phyloP scores from a whole-genome alignment of 345 rosid genomes.

The Heritiera fomes region DNA sequence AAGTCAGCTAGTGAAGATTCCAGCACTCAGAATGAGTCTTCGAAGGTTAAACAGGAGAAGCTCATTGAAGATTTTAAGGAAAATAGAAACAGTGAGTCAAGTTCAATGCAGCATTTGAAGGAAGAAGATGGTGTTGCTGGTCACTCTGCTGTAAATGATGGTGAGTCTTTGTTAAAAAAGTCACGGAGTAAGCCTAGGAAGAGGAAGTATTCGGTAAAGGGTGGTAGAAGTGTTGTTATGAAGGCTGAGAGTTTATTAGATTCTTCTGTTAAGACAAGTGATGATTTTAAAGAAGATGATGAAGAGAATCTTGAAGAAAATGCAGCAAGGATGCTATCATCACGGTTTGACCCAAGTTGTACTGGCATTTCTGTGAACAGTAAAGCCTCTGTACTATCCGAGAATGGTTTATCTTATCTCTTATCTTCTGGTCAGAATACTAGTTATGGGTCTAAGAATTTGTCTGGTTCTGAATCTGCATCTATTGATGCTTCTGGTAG shows the following conservation, averaged over 20 bases:
- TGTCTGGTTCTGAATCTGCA: conserved; percentile 49
- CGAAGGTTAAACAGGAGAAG: conserved; percentile 41
- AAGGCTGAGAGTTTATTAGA: conserved; percentile 41
- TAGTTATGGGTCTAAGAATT: conserved; percentile 34
- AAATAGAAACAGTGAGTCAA: conserved; percentile 27
- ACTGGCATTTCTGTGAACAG: conserved; percentile 65
- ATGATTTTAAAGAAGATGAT: conserved; percentile 66
- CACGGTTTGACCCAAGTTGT: conserved; percentile 85
- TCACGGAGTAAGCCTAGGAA: conserved; percentile 52
- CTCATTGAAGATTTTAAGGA: conserved; percentile 40
- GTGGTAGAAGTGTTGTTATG: conserved; percentile 28
- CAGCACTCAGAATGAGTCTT: conserved; percentile 33
- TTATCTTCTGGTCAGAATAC: conserved; percentile 37
- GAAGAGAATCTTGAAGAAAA: conserved; percentile 95
- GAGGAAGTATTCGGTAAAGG: conserved; percentile 37
- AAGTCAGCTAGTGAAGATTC: conserved; percentile 41
- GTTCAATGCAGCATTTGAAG: conserved; percentile 39
- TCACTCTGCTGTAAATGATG: conserved; percentile 35
- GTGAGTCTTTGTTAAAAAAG: conserved; percentile 34
- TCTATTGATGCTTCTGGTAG: conserved; percentile 64
- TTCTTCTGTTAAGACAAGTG: conserved; percentile 36
- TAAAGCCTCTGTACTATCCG: conserved; percentile 43
- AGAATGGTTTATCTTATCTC: conserved; percentile 37
- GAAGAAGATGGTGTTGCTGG: conserved; percentile 40
- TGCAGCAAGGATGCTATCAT: conserved; percentile 95